Conservation (phyloP, 73 alveolate species). For the Tetrahymena borealis region DNA sequence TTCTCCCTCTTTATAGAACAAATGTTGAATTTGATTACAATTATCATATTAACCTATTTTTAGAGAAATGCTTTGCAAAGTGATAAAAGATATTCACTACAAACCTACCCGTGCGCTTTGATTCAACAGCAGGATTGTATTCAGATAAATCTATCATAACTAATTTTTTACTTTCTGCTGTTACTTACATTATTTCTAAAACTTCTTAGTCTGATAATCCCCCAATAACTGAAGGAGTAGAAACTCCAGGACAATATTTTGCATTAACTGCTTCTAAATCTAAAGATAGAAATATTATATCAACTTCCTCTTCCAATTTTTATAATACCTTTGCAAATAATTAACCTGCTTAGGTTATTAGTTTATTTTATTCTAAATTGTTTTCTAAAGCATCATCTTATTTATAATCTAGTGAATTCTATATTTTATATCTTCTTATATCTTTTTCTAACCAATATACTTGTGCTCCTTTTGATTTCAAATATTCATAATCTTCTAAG, state of each 20-base stretch:
- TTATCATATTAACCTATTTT: neutral
- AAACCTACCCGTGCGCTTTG: conserved; percentile 29
- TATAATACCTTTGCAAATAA: neutral
- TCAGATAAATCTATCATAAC: conserved; percentile 42
- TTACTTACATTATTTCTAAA: conserved; percentile 2
- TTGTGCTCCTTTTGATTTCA: conserved; percentile 18
- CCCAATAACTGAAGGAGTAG: conserved; percentile 44
- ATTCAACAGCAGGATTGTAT: conserved; percentile 48
- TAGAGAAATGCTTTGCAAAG: neutral
- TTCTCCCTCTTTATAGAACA: too few species aligned
- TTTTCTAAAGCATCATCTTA: neutral
- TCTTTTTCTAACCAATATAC: conserved; percentile 37
- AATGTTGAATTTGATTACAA: neutral
- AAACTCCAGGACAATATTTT: conserved; percentile 48
- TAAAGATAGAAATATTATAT: conserved; percentile 27
- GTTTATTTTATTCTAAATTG: neutral
- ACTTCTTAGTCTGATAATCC: conserved; percentile 47
- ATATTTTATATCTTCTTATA: conserved; percentile 10
- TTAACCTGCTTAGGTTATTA: conserved; percentile 6
- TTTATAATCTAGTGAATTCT: neutral
- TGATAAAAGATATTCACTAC: conserved; percentile 13
- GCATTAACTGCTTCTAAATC: conserved; percentile 40
- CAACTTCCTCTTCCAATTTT: conserved; percentile 1
- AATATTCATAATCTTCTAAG: conserved; percentile 37
- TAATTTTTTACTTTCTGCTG: conserved; percentile 8